These are phyloP conservation scores for Drechslerella stenobrocha DNA, from an alignment of 2,329 filamentous ascomycete genomes.

Conservation along the genomic window DNA sequence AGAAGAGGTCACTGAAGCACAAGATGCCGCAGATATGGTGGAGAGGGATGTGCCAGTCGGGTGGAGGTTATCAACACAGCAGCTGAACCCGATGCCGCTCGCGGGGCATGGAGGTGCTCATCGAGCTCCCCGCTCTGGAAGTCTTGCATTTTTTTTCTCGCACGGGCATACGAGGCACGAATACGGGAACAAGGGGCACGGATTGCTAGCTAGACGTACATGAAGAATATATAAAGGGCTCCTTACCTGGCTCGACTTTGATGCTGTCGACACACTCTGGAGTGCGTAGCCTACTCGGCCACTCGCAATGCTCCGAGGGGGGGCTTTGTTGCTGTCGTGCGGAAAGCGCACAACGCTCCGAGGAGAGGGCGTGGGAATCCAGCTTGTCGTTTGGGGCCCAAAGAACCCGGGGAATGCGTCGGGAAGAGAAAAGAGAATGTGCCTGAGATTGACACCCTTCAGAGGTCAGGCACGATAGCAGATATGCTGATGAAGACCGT, in stretches of 20 bases:
- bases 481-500: too few relatives aligned
- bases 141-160: too few relatives aligned
- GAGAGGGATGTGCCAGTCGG: conserved; percentile 10
- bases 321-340: conserved; percentile 36
- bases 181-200: too few relatives aligned
- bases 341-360: conserved; percentile 49
- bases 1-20: neutral
- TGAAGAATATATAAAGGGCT: neutral
- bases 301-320: conserved; percentile 29
- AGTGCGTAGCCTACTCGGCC: conserved; percentile 39
- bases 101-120: neutral
- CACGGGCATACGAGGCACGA: too few relatives aligned
- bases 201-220: neutral
- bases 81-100: neutral
- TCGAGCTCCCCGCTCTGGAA: too few relatives aligned
- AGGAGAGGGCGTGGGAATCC: conserved; percentile 46
- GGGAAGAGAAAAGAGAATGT: conserved; percentile 8
- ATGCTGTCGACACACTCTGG: conserved; percentile 40
- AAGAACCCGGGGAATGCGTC: conserved; percentile 22
- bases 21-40: neutral
- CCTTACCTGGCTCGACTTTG: conserved; percentile 45
- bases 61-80: conserved; percentile 21
- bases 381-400: conserved; percentile 39
- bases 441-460: neutral
- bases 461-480: too few relatives aligned